Conservation (phyloP, 768 basidiomycete genomes). For the Chlorophyllum brunneum region DNA sequence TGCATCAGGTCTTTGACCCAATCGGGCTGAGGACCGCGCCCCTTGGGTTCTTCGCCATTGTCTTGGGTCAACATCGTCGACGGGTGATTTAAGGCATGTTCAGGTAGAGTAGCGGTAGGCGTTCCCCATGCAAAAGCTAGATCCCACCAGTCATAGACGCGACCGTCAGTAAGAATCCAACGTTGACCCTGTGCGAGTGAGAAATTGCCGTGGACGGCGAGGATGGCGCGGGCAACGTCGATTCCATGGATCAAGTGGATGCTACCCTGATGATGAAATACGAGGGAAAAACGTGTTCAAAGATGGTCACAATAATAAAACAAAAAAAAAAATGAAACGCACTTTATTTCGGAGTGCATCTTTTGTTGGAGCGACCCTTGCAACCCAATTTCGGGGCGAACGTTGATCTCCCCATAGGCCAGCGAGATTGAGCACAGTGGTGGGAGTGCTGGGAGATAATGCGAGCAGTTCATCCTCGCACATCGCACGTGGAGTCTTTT, state of each 20-base stretch:
- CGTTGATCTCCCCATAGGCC: slow-evolving; percentile 63
- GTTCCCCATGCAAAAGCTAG: slow-evolving; percentile 53
- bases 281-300: background rate
- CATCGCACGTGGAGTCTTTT: slow-evolving; percentile 38
- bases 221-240: slow-evolving; percentile 55
- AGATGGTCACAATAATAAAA: background rate
- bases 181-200: slow-evolving; percentile 43
- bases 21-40: slow-evolving; percentile 33
- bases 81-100: background rate
- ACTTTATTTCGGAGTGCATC: slow-evolving; percentile 50
- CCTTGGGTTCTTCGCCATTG: slow-evolving; percentile 12
- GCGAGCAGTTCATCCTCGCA: slow-evolving; percentile 55
- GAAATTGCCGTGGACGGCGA: slow-evolving; percentile 50
- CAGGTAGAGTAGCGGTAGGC: background rate
- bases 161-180: slow-evolving; percentile 52
- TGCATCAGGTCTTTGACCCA: slow-evolving; percentile 62
- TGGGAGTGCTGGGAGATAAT: slow-evolving; percentile 32
- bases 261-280: slow-evolving; percentile 36
- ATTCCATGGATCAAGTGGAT: slow-evolving; percentile 60
- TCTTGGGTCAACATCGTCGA: background rate
- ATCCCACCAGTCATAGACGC: slow-evolving; percentile 70
- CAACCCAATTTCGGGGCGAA: slow-evolving; percentile 46
- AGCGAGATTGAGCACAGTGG: slow-evolving; percentile 57
- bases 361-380: slow-evolving; percentile 50
- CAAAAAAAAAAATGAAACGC: slow-evolving; percentile 1